phyloP scores from a whole-genome alignment of 169 alveolate species.

The Plasmodium inui region DNA sequence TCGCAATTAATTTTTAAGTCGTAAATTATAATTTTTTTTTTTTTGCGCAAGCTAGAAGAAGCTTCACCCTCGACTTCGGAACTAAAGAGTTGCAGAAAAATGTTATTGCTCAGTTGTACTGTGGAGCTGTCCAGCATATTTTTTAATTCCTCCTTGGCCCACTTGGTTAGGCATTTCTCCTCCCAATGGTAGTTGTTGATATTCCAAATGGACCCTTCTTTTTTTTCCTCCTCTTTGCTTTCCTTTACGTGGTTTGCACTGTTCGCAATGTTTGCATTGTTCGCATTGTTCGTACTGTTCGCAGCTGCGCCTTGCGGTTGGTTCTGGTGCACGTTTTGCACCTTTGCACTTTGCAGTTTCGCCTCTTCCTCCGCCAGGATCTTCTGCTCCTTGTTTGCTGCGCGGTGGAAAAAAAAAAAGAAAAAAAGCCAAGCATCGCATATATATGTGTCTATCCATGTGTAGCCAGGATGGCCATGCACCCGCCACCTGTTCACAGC shows the following conservation, averaged over 20 bases:
- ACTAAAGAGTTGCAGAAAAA: slow-evolving; percentile 27
- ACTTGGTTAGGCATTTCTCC: slow-evolving; percentile 77
- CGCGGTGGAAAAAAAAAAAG: neutral
- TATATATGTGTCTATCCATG: neutral
- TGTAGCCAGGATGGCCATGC: neutral
- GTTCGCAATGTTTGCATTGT: neutral
- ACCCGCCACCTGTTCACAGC: neutral
- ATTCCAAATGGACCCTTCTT: slow-evolving; percentile 80
- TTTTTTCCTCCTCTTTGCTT: slow-evolving; percentile 11
- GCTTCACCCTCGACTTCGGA: slow-evolving; percentile 80
- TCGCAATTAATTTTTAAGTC: slow-evolving; percentile 54
- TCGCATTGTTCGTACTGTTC: neutral
- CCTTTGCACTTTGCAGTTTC: slow-evolving; percentile 8
- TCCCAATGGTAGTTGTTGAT: slow-evolving; percentile 85
- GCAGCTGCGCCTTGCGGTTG: neutral
- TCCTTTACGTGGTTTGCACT: neutral
- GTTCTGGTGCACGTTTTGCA: neutral
- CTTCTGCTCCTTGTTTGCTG: slow-evolving; percentile 25
- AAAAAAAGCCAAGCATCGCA: neutral
- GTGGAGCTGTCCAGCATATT: slow-evolving; percentile 55
- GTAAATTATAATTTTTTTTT: slow-evolving; percentile 76
- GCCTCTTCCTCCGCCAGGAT: slow-evolving; percentile 20
- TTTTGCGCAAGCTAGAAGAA: slow-evolving; percentile 80
- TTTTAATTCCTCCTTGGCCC: slow-evolving; percentile 78
- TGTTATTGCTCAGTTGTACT: slow-evolving; percentile 57